Percentiles rank a stretch among this genome's conserved stretches.
Conservation (phyloP, 257 asterid genomes). For the Nicotiana knightiana region DNA sequence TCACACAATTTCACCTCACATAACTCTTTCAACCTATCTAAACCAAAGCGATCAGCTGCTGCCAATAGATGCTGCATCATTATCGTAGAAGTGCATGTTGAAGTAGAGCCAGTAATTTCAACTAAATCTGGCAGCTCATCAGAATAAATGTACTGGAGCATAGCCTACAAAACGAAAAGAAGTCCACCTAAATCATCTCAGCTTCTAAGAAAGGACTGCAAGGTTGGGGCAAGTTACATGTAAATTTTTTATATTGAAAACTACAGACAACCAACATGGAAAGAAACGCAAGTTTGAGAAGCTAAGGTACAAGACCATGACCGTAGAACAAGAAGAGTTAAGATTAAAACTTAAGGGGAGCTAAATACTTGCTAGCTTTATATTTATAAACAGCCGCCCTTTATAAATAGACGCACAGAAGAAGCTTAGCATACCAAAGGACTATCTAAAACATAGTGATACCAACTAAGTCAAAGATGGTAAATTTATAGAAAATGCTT, state of each 20-base stretch:
- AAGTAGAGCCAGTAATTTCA: slow-evolving; percentile 53
- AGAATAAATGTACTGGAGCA: slow-evolving; percentile 77
- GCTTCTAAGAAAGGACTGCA: not conserved
- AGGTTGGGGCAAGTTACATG: not conserved
- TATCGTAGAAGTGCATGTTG: slow-evolving; percentile 49
- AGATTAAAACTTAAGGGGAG: not conserved
- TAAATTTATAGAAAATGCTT: not conserved
- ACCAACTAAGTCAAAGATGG: not conserved
- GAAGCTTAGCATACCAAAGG: not conserved
- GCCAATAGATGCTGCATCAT: slow-evolving; percentile 94
- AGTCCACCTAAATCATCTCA: not conserved
- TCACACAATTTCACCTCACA: slow-evolving; percentile 88
- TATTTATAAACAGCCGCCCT: not conserved
- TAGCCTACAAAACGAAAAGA: slow-evolving; percentile 53
- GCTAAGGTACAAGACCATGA: not conserved
- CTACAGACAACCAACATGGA: not conserved
- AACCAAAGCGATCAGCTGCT: slow-evolving; percentile 92
- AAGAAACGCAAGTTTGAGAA: not conserved
- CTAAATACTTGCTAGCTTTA: not conserved
- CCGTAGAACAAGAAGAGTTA: not conserved
- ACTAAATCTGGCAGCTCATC: slow-evolving; percentile 60
- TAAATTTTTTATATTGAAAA: not conserved
- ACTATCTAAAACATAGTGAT: not conserved
- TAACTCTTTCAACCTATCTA: slow-evolving; percentile 79
- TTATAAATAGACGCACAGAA: not conserved